Evolutionary conservation across 23 red algal species (phyloP).

Genomic region (Agarophyton chilense): DNA sequence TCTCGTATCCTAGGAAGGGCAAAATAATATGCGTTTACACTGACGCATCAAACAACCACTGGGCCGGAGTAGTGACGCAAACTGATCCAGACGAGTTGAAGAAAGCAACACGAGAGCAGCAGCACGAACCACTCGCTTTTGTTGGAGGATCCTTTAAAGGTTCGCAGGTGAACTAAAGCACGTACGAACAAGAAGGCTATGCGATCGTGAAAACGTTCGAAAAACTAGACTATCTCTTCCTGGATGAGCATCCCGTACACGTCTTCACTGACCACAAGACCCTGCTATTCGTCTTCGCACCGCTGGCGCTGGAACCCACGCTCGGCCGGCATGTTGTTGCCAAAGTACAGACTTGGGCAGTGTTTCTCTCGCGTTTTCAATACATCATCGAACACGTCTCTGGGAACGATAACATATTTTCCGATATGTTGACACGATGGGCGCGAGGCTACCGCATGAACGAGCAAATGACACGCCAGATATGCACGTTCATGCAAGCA

Average conservation of each 20-base stretch:
- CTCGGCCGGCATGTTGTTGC: background rate
- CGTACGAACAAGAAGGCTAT: conserved; percentile 51
- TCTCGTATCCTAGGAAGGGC: background rate
- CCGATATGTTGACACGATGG: conserved; percentile 18
- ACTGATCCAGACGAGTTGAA: background rate
- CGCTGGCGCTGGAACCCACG: background rate
- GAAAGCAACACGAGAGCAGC: background rate
- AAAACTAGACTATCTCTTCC: conserved; percentile 20
- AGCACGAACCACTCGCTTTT: conserved; percentile 47
- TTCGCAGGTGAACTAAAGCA: background rate
- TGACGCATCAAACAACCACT: conserved; percentile 35
- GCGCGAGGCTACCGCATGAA: background rate
- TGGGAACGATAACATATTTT: background rate
- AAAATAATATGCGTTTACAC: conserved; percentile 51
- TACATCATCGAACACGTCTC: conserved; percentile 39
- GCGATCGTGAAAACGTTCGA: conserved; percentile 21
- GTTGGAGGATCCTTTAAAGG: background rate
- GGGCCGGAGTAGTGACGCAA: conserved; percentile 35
- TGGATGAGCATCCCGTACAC: background rate
- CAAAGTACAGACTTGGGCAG: conserved; percentile 48
- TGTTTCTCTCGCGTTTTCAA: conserved; percentile 1
- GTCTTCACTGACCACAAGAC: conserved; percentile 49
- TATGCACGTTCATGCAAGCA: background rate
- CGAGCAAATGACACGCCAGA: too few relatives aligned
- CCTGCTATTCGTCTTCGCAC: conserved; percentile 44